phyloP scores from a whole-genome alignment of 495 filamentous ascomycete genomes.

The Aspergillus heteromorphus region DNA sequence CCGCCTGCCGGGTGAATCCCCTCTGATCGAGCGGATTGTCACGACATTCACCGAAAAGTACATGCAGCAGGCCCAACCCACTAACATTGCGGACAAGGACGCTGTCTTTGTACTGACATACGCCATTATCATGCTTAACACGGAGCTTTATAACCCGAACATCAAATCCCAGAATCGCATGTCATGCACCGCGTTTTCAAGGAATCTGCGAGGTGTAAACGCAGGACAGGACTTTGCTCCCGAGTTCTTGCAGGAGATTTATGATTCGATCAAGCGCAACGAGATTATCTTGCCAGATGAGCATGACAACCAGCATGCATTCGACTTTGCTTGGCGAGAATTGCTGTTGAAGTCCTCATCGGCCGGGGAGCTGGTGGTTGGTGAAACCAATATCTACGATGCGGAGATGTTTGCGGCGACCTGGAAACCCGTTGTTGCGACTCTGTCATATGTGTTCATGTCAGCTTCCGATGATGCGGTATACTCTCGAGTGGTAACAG shows the following conservation, averaged over 20 bases:
- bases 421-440: constrained; percentile 92
- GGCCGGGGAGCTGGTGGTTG: constrained; percentile 66
- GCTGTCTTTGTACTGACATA: constrained; percentile 89
- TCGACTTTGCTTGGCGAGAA: constrained; percentile 96
- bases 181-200: constrained; percentile 72
- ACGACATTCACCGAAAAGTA: constrained; percentile 83
- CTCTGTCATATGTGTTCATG: constrained; percentile 97
- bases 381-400: constrained; percentile 91
- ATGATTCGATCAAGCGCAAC: constrained; percentile 80
- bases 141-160: constrained; percentile 92
- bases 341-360: constrained; percentile 79
- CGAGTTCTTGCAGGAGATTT: constrained; percentile 83
- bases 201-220: constrained; percentile 86
- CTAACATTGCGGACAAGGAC: constrained; percentile 81
- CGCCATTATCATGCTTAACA: constrained; percentile 93
- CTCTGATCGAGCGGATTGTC: constrained; percentile 89
- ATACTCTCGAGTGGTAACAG: constrained; percentile 85
- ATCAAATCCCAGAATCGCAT: constrained; percentile 77
- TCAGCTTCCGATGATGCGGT: constrained; percentile 97
- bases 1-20: constrained; percentile 86
- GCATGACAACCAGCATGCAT: constrained; percentile 92
- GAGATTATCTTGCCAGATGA: constrained; percentile 98
- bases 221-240: constrained; percentile 75
- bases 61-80: constrained; percentile 62
- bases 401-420: constrained; percentile 96